These are phyloP conservation scores for Henckelia pumila DNA, from an alignment of 257 asterid genomes.

Conservation along the genomic window DNA sequence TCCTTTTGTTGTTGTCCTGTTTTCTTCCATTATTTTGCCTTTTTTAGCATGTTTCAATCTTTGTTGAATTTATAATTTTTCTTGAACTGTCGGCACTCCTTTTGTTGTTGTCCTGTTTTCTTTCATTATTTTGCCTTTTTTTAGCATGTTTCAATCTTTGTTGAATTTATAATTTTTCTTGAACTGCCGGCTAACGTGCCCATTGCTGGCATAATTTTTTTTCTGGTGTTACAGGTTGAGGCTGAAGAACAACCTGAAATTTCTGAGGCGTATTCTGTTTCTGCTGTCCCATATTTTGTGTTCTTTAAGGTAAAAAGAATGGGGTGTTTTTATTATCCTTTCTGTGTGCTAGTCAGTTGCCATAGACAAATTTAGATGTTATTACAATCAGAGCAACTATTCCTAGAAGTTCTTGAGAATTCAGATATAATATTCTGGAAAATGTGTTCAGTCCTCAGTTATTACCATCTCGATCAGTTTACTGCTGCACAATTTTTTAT, in stretches of 20 bases:
- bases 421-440: background rate
- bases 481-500: background rate
- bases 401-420: slow-evolving; percentile 7
- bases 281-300: slow-evolving; percentile 90
- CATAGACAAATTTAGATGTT: slow-evolving; percentile 1
- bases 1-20: slow-evolving; percentile 2
- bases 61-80: background rate
- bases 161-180: background rate
- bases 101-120: slow-evolving; percentile 1
- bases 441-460: background rate
- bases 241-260: slow-evolving; percentile 98
- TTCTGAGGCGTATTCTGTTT: slow-evolving; percentile 77
- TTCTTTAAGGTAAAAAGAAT: slow-evolving; percentile 67
- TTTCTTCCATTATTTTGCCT: background rate
- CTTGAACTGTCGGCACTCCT: slow-evolving; percentile 4
- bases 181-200: slow-evolving; percentile 3
- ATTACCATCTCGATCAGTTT: background rate
- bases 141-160: slow-evolving; percentile 10
- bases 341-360: background rate
- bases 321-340: slow-evolving; percentile 1
- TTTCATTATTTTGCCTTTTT: background rate
- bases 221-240: slow-evolving; percentile 63
- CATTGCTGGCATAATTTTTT: slow-evolving; percentile 20
- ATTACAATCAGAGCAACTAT: slow-evolving; percentile 1
- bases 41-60: slow-evolving; percentile 8